Evolutionary conservation across 139 green algal species (phyloP).

Genomic region (Tetradesmus lagerheimii): DNA sequence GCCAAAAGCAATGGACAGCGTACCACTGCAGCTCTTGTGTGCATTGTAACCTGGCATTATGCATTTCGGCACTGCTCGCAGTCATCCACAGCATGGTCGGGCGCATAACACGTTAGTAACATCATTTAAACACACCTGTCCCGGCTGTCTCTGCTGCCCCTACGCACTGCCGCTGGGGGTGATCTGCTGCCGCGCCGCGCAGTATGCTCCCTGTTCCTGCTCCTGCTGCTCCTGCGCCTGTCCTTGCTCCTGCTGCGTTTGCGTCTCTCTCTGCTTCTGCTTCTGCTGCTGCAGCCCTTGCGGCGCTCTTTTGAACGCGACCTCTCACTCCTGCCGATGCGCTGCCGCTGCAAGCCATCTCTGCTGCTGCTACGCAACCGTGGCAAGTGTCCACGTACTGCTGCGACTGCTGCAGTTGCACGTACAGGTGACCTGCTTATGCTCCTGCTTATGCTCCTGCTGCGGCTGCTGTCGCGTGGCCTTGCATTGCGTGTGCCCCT

Average conservation of each 20-base stretch:
- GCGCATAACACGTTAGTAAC: no score
- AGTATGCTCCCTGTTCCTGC: neutral
- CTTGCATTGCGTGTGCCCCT: neutral
- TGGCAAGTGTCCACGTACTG: neutral
- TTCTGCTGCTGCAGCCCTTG: neutral
- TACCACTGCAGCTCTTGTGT: no score
- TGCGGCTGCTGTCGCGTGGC: neutral
- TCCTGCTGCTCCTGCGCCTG: neutral
- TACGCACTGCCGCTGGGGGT: neutral
- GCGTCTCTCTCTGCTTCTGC: neutral
- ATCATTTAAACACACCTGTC: no score
- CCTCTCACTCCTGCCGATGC: neutral
- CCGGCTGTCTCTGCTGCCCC: neutral
- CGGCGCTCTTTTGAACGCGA: neutral
- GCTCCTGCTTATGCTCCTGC: conserved; percentile 10
- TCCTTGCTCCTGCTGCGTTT: neutral
- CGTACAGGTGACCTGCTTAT: neutral
- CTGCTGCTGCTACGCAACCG: neutral
- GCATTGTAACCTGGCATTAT: no score
- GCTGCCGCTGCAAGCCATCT: neutral
- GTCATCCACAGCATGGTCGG: no score
- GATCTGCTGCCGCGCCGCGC: neutral
- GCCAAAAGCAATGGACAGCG: no score
- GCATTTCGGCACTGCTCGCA: no score
- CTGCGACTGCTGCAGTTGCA: neutral